Percentiles rank a stretch among this genome's conserved stretches.
phyloP scores from a whole-genome alignment of 108 stramenopile species.

The Cyclotella kingstonii region DNA sequence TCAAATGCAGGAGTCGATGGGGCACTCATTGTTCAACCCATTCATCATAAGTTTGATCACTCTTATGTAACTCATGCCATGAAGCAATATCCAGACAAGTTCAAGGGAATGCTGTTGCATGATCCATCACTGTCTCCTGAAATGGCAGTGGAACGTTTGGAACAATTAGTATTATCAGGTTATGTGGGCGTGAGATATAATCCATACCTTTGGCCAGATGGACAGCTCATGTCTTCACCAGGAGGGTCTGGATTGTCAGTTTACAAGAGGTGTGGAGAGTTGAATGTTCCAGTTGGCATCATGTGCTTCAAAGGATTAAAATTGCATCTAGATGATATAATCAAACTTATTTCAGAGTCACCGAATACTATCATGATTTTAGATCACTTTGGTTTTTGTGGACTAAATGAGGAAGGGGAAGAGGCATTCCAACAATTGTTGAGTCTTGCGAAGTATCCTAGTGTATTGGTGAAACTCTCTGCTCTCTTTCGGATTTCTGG shows the following conservation, averaged over 20 bases:
- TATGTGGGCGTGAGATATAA: conserved; percentile 88
- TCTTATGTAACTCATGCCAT: conserved; percentile 74
- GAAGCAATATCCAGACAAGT: conserved; percentile 57
- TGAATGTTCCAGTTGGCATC: conserved; percentile 78
- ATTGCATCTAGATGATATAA: conserved; percentile 71
- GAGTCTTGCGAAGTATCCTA: conserved; percentile 63
- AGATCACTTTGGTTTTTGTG: conserved; percentile 89
- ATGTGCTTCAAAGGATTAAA: conserved; percentile 89
- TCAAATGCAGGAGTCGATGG: conserved; percentile 71
- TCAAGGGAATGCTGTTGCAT: conserved; percentile 84
- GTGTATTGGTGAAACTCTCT: conserved; percentile 75
- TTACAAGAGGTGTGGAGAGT: conserved; percentile 75
- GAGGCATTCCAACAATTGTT: conserved; percentile 64
- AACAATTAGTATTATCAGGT: conserved; percentile 69
- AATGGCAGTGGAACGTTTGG: conserved; percentile 59
- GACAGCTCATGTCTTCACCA: conserved; percentile 31
- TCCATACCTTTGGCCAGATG: conserved; percentile 79
- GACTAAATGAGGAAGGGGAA: conserved; percentile 58
- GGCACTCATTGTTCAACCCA: conserved; percentile 86
- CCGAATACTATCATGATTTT: conserved; percentile 73
- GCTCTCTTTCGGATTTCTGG: conserved; percentile 79
- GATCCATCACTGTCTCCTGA: conserved; percentile 66
- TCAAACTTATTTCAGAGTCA: conserved; percentile 49
- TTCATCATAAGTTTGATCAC: conserved; percentile 90
- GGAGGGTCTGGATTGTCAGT: conserved; percentile 55